Evolutionary conservation across 2,329 filamentous ascomycete genomes (phyloP), one percentile per base, ranked within the genome.

Genomic region (Fusarium abutilonis): DNA sequence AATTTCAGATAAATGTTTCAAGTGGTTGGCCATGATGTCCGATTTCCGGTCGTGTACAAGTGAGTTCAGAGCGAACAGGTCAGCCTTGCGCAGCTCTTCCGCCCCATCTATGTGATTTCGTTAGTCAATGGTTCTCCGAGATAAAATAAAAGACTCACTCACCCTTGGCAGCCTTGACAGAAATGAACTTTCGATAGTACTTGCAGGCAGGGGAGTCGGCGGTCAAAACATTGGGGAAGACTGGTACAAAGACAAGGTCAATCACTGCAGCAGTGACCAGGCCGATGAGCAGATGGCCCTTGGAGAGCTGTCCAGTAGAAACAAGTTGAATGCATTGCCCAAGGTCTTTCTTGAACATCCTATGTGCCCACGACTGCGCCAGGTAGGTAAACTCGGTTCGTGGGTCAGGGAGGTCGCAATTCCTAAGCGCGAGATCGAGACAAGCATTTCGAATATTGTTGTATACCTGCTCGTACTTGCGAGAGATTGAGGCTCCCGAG

Each of bases 231-330:
- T 35, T 11, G 8, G 44, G 50, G 17, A 54, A 39, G 2, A 31
- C 29, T 2, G 43, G 50, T 23, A 40, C 39, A 11, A 55, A 44
- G 19, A 43, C 50, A 4, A 26, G 34, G 3, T 49, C 50, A 15
- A 55, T 23, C 8, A 55, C 17, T 1, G 38, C 54, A 6, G 43
- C 43, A 4, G 3, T 14, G 6, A 57, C 11, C 7, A 57, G 15
- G 3, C 50, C 38, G 1, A 21, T 13, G 3, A 49, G 21, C 2
- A 55, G 15, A 3, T 15, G 23, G 3, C 26, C 17, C 8, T 14
- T 35, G 2, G 28, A 26, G 9, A 49, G 11, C 1, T 7, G 3
- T 3, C 26, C 14, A 4, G 6, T 15, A 9, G 2, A 2, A 2
- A 5, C n/a, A 4, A 13, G 11, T 10, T 10, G 3, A 9, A 35